These are phyloP conservation scores for Oropetium thomaeum DNA, from an alignment of 176 grass and related monocot species.

Conservation along the genomic window DNA sequence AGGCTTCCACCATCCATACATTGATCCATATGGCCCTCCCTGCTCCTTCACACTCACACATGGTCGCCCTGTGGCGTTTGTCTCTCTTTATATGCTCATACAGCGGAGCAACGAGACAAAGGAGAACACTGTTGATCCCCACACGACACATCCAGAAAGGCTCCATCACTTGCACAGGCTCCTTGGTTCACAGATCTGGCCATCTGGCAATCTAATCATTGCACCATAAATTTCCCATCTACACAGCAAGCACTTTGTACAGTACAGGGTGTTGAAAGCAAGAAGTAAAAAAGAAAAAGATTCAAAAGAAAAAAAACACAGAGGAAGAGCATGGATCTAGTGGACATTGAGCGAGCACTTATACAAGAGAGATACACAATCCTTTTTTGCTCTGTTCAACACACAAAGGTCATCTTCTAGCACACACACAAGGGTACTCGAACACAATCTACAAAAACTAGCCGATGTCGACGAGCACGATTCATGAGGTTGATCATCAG, in stretches of 20 bases:
- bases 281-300: neutral
- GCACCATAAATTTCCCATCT: conserved; percentile 57
- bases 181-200: conserved; percentile 45
- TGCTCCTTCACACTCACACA: conserved; percentile 16
- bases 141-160: conserved; percentile 18
- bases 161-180: conserved; percentile 30
- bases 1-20: neutral
- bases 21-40: neutral
- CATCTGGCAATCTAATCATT: conserved; percentile 52
- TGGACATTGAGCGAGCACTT: conserved; percentile 40
- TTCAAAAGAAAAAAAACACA: neutral
- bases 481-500: conserved; percentile 26
- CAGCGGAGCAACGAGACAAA: conserved; percentile 49
- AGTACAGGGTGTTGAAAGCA: conserved; percentile 52
- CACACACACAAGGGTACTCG: conserved; percentile 30
- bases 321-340: conserved; percentile 34
- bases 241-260: conserved; percentile 59
- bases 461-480: conserved; percentile 9
- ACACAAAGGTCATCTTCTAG: conserved; percentile 30
- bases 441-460: conserved; percentile 47
- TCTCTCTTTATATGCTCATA: conserved; percentile 38
- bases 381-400: conserved; percentile 45
- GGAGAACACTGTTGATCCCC: conserved; percentile 35
- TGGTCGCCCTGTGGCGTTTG: conserved; percentile 28
- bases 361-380: conserved; percentile 31